phyloP scores from a whole-genome alignment of 495 filamentous ascomycete species.

The Penicillium chermesinum region DNA sequence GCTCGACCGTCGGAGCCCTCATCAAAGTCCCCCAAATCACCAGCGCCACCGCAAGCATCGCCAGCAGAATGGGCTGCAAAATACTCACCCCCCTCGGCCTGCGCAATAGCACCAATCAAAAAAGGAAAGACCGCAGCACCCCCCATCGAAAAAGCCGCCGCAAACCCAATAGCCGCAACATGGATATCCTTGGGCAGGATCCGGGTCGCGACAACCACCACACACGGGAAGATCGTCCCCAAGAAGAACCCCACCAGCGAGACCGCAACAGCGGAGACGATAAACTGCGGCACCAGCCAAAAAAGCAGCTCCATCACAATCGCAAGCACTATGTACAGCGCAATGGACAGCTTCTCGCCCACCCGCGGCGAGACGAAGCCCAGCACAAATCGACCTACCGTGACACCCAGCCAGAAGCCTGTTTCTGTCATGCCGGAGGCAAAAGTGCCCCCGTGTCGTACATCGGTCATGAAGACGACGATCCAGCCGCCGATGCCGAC shows the following conservation, averaged over 20 bases:
- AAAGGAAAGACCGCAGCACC: slow-evolving; percentile 71
- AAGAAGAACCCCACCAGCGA: slow-evolving; percentile 63
- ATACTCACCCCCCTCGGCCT: slow-evolving; percentile 64
- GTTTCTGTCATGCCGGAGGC: slow-evolving; percentile 52
- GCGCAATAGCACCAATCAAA: slow-evolving; percentile 65
- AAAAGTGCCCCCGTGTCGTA: slow-evolving; percentile 47
- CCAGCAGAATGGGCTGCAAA: slow-evolving; percentile 61
- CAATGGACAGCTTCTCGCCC: slow-evolving; percentile 55
- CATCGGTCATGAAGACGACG: slow-evolving; percentile 53
- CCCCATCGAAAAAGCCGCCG: slow-evolving; percentile 67
- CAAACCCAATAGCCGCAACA: slow-evolving; percentile 73
- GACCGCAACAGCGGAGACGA: slow-evolving; percentile 63
- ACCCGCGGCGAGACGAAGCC: slow-evolving; percentile 53
- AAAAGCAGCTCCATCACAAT: slow-evolving; percentile 54
- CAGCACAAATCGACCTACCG: slow-evolving; percentile 48
- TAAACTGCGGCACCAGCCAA: slow-evolving; percentile 61
- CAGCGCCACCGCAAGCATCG: slow-evolving; percentile 25
- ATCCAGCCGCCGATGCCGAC: slow-evolving; percentile 68
- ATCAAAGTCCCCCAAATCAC: slow-evolving; percentile 16
- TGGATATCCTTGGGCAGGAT: slow-evolving; percentile 68
- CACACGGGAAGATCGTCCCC: slow-evolving; percentile 60
- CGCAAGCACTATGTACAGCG: slow-evolving; percentile 42
- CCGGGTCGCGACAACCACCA: slow-evolving; percentile 69
- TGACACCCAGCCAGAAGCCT: slow-evolving; percentile 57
- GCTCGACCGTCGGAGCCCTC: slow-evolving; percentile 5